These are phyloP conservation scores for Apophysomyces ossiformis DNA, from an alignment of 371 early-diverging fungal genomes.

Conservation along the genomic window DNA sequence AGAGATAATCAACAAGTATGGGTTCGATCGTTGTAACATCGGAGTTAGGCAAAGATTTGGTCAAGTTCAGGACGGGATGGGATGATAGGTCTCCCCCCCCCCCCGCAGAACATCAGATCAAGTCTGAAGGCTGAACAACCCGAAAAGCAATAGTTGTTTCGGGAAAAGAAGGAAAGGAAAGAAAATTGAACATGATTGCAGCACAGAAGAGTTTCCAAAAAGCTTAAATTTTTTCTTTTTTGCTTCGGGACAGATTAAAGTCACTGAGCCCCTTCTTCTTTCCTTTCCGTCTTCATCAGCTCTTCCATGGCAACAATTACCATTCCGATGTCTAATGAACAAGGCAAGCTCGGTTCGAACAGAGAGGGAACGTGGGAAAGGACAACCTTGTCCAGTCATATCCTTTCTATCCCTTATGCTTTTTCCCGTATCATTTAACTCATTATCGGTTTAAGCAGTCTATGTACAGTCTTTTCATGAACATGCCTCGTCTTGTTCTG, in stretches of 20 bases:
- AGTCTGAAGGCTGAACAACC: neutral
- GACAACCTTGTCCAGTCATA: neutral
- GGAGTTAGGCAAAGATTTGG: neutral
- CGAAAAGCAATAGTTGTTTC: constrained; percentile 6
- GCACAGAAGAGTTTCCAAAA: too few relatives aligned
- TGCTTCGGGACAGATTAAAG: neutral
- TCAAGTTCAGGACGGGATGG: neutral
- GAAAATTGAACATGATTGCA: too few relatives aligned
- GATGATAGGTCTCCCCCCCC: neutral
- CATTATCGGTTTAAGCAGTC: neutral
- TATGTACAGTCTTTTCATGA: neutral
- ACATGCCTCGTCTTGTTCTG: neutral
- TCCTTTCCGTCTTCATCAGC: neutral
- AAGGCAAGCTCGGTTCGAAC: constrained; percentile 8
- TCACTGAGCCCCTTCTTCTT: neutral
- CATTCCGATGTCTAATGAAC: constrained; percentile 3
- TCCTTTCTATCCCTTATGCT: neutral
- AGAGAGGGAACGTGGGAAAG: neutral
- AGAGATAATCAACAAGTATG: too few relatives aligned
- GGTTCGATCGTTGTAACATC: neutral
- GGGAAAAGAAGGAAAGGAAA: constrained; percentile 4
- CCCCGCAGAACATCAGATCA: neutral
- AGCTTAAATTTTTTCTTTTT: neutral
- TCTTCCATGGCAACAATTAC: neutral
- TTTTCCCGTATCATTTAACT: neutral